Evolutionary conservation across 2,329 filamentous ascomycete species (phyloP).

Genomic region (Lachnellula subtilissima): DNA sequence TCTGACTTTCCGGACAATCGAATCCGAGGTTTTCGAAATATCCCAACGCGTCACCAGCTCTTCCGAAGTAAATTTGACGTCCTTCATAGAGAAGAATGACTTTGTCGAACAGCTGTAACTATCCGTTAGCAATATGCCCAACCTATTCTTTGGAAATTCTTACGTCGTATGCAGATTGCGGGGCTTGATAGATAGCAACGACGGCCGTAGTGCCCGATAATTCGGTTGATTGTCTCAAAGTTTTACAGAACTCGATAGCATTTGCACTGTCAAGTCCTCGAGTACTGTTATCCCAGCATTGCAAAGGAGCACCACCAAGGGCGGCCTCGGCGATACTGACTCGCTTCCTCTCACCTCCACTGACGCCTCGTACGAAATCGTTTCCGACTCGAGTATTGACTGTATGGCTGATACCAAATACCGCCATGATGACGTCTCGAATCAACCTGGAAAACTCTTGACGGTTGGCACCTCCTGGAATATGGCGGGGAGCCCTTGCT

Average conservation of each 20-base stretch:
- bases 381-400: slow-evolving; percentile 64
- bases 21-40: slow-evolving; percentile 72
- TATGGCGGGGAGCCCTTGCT: slow-evolving; percentile 56
- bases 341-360: slow-evolving; percentile 70
- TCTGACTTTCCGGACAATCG: slow-evolving; percentile 55
- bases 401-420: slow-evolving; percentile 49
- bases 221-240: slow-evolving; percentile 49
- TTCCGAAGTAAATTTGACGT: slow-evolving; percentile 68
- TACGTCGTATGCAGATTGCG: slow-evolving; percentile 61
- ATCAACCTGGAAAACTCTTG: slow-evolving; percentile 45
- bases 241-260: slow-evolving; percentile 67
- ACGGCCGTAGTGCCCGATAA: slow-evolving; percentile 59
- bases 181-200: slow-evolving; percentile 68
- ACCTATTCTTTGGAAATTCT: slow-evolving; percentile 48
- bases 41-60: slow-evolving; percentile 54
- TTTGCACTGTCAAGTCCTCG: slow-evolving; percentile 70
- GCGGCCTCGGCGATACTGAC: slow-evolving; percentile 77
- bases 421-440: slow-evolving; percentile 66
- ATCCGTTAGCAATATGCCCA: slow-evolving; percentile 60
- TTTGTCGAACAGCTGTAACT: slow-evolving; percentile 58
- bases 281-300: slow-evolving; percentile 41
- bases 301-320: slow-evolving; percentile 46
- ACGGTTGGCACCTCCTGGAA: slow-evolving; percentile 54
- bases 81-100: slow-evolving; percentile 64
- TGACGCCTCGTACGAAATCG: slow-evolving; percentile 65